A percentile compares a stretch with the other conserved stretches of the same genome.
phyloP scores from a whole-genome alignment of 306 rosid genomes.

The Pachyrhizus erosus region DNA sequence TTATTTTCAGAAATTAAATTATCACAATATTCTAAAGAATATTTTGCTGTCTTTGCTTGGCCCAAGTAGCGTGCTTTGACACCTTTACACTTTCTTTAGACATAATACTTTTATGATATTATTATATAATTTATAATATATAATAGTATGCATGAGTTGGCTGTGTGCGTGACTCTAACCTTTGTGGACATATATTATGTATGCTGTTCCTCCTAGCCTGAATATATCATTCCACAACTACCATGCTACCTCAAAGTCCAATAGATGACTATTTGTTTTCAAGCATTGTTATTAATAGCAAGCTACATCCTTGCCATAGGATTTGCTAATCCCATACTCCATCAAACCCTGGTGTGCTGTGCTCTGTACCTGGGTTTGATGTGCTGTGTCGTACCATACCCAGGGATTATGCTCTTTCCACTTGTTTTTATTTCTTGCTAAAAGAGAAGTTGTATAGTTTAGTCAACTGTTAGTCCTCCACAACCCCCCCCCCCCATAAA shows the following conservation, averaged over 20 bases:
- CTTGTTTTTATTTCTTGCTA: neutral
- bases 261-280: neutral
- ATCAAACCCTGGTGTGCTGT: neutral
- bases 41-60: constrained; percentile 19
- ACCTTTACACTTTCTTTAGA: neutral
- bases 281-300: neutral
- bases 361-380: neutral
- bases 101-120: too few species aligned
- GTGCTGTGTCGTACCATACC: neutral
- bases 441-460: neutral
- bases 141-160: too few species aligned
- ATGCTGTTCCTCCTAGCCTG: neutral
- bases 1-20: constrained; percentile 26
- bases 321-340: too few species aligned
- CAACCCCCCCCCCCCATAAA: too few species aligned
- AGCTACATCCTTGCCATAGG: too few species aligned
- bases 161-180: neutral
- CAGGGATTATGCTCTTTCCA: neutral
- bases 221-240: neutral
- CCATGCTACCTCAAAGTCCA: neutral
- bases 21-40: neutral
- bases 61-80: neutral
- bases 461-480: neutral
- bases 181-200: neutral
- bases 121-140: too few species aligned